Evolutionary conservation across 345 rosid species (phyloP).

Genomic region (Salix caprea): DNA sequence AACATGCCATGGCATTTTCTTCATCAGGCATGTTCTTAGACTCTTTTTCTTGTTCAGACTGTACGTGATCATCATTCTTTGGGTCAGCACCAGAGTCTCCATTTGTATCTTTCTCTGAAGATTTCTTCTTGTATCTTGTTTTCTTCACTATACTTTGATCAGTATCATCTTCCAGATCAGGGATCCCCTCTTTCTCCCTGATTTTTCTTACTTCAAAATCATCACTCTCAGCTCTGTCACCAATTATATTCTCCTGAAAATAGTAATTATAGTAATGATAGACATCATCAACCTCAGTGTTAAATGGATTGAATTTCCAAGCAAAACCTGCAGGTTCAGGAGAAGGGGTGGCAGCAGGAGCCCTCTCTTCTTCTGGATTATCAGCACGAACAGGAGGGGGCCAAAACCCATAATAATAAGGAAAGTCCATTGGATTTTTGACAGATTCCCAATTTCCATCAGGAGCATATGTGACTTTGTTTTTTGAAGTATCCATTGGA

Average conservation of each 20-base stretch:
- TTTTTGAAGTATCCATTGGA: not conserved
- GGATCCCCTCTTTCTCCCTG: conserved; percentile 32
- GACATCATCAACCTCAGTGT: no score
- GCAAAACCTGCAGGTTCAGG: no score
- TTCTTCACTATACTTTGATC: not conserved
- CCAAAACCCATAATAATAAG: not conserved
- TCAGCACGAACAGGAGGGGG: not conserved
- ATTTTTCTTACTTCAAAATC: conserved; percentile 13
- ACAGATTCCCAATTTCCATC: not conserved
- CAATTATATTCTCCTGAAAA: not conserved
- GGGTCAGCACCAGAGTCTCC: not conserved
- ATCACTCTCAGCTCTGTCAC: not conserved
- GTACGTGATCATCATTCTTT: not conserved
- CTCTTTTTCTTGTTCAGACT: not conserved
- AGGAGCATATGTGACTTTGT: not conserved
- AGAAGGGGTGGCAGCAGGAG: no score
- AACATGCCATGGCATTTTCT: not conserved
- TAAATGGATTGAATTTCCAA: no score
- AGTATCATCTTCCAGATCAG: conserved; percentile 12
- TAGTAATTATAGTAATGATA: no score
- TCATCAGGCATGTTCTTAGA: not conserved
- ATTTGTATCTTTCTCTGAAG: not conserved
- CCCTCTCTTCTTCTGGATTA: no score
- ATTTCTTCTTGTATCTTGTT: not conserved
- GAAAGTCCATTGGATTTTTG: conserved; percentile 3